Evolutionary conservation across 805 yeast species (phyloP), one percentile per base, ranked within the genome.

Genomic region (Osmozyma mogii): DNA sequence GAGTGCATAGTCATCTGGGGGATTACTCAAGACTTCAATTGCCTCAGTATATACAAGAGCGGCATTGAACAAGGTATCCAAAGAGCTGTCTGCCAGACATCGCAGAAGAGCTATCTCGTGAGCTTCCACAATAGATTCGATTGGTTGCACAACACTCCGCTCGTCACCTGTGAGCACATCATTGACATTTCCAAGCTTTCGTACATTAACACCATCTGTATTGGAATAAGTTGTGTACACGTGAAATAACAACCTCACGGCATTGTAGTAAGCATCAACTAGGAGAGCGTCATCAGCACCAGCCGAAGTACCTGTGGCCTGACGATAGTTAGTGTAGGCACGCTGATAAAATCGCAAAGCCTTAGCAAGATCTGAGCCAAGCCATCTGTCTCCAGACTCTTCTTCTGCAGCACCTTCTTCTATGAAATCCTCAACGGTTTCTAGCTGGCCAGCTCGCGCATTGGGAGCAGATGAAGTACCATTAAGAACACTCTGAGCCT

Each of bases 331-430:
- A 8, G 45, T 48, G 37, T 60, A 70, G 0, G 85, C 79, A 29
- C 66, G 56, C 40, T 76, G 78, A 47, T 78, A 80, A 40, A 78
- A 78, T 22, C 88, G 49, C 9, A 80, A 49, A 0, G 78, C 70
- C 40, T 81, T 80, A 8, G 80, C 56, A 5, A 78, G 47, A 41
- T 80, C 88, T 0, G 84, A 73, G 1, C 72, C 60, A 5, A 73
- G 48, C 85, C 87, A 81, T 27, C 88, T 50, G 44, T 80, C 88
- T 0, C 84, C 89, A n/a, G 72, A 67, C 35, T 80, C 88, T 45
- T 80, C 89, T 32, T 72, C 75, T 8, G 58, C 58, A 1, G 76
- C 61, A 1, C 76, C 89, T 29, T 55, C 55, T 18, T 70, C 75
- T n/a, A 77, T 58, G 30, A 44, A 66, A 4, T 75, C 84, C 18